Evolutionary conservation across 2,329 filamentous ascomycete genomes (phyloP), one percentile per base, ranked within the genome.

Genomic region (Arachnomyces sp.): DNA sequence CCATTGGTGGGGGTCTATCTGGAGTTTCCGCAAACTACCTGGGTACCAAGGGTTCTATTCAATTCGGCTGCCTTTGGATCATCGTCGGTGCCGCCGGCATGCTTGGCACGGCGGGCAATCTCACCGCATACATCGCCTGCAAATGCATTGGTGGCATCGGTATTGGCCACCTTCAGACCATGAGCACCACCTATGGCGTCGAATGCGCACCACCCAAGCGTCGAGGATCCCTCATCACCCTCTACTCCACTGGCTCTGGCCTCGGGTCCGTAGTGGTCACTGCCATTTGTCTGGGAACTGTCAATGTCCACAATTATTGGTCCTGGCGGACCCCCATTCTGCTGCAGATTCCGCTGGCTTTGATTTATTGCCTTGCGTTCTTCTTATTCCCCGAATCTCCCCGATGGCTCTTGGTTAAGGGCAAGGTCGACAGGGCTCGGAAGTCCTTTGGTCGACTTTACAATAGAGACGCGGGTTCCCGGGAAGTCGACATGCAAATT

Each of bases 311-410:
- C 17, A 58, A 50, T 31, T 47, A 58, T 14, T 55, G 53, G 52
- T 48, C 54, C 7, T 58, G 55, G 55, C 53, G 56, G 36, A 56
- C 50, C 3, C 54, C 54, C 0, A 59, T 59, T 13, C 35, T 57
- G 7, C 55, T 52, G 11, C 55, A 59, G 36, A 56, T 59, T 18
- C 55, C 55, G 0, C 8, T 57, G 3, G 53, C 50, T 0, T 31
- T 56, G 9, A 40, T 56, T 18, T n/a, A n/a, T n/a, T n/a, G n/a
- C n/a, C n/a, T n/a, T n/a, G n/a, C n/a, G n/a, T 45, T 58, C 1
- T 34, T 54, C 28, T 49, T 52, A 47, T 52, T 56, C 7, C 53
- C 50, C 4, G 53, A 56, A 31, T 56, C 53, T 4, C 53, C 53
- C 3, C 52, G 53, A 5, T 56, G 53, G 53, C 45, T 54, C 6